Evolutionary conservation across 2,329 filamentous ascomycete species (phyloP).

Genomic region (Eurotiales sp.): DNA sequence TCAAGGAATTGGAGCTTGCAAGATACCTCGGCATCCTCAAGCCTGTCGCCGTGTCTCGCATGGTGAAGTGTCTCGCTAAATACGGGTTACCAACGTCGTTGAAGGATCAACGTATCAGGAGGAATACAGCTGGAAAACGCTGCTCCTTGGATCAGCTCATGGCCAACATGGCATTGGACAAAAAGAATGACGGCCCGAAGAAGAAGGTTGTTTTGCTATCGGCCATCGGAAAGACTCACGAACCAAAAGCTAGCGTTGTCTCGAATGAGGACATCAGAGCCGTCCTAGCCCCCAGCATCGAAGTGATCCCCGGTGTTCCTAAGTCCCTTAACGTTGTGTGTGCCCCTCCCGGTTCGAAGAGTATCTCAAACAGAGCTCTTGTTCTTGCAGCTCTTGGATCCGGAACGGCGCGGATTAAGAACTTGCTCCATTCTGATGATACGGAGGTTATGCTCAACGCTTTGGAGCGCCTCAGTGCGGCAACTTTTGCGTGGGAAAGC

Average conservation of each 20-base stretch:
- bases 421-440: conserved; percentile 92
- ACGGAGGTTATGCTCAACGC: conserved; percentile 96
- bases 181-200: conserved; percentile 93
- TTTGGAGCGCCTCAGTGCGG: conserved; percentile 77
- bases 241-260: conserved; percentile 85
- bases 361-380: conserved; percentile 91
- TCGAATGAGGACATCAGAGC: conserved; percentile 78
- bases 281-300: conserved; percentile 73
- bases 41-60: conserved; percentile 79
- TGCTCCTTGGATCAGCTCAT: conserved; percentile 84
- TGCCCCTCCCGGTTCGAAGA: conserved; percentile 91
- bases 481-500: conserved; percentile 89
- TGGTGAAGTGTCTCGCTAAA: conserved; percentile 90
- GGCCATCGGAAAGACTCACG: conserved; percentile 81
- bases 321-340: conserved; percentile 66
- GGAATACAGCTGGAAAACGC: conserved; percentile 77
- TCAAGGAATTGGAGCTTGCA: conserved; percentile 92
- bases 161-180: conserved; percentile 94
- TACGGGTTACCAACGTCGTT: conserved; percentile 86
- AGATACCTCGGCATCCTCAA: conserved; percentile 81
- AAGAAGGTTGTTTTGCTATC: conserved; percentile 95
- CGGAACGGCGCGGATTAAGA: conserved; percentile 83
- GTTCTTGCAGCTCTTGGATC: conserved; percentile 87
- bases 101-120: conserved; percentile 75
- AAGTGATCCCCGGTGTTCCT: conserved; percentile 69